phyloP scores from a whole-genome alignment of 257 asterid genomes.

The Solanum rostratum region DNA sequence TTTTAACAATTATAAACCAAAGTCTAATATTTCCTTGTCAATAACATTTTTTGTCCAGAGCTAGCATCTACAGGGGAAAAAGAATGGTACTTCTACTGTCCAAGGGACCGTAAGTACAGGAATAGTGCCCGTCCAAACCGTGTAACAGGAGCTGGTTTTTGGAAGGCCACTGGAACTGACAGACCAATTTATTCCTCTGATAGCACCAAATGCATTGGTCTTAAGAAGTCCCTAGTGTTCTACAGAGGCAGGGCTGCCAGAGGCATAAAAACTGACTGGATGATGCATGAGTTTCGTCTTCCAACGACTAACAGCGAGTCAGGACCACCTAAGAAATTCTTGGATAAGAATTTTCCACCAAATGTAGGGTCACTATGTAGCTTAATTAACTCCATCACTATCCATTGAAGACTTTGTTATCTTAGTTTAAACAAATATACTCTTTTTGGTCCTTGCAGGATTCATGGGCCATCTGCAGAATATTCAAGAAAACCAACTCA shows the following conservation, averaged over 20 bases:
- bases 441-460: slow-evolving; percentile 34
- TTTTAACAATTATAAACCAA: background rate
- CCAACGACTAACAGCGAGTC: slow-evolving; percentile 42
- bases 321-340: slow-evolving; percentile 24
- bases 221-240: slow-evolving; percentile 84
- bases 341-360: slow-evolving; percentile 53
- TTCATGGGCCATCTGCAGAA: slow-evolving; percentile 94
- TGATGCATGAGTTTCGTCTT: slow-evolving; percentile 92
- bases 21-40: background rate
- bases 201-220: slow-evolving; percentile 66
- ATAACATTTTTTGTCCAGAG: slow-evolving; percentile 16
- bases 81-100: slow-evolving; percentile 89
- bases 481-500: slow-evolving; percentile 81
- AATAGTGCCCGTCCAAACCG: slow-evolving; percentile 83
- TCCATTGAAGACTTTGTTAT: background rate
- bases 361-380: slow-evolving; percentile 27
- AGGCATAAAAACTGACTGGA: slow-evolving; percentile 91
- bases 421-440: background rate
- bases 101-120: slow-evolving; percentile 79
- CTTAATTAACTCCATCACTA: background rate
- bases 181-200: slow-evolving; percentile 74
- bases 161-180: slow-evolving; percentile 96
- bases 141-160: slow-evolving; percentile 85
- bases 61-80: slow-evolving; percentile 71
- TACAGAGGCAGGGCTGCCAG: slow-evolving; percentile 93